These are phyloP conservation scores for Spiraea crenata DNA, from an alignment of 331 rosid genomes.

Conservation along the genomic window DNA sequence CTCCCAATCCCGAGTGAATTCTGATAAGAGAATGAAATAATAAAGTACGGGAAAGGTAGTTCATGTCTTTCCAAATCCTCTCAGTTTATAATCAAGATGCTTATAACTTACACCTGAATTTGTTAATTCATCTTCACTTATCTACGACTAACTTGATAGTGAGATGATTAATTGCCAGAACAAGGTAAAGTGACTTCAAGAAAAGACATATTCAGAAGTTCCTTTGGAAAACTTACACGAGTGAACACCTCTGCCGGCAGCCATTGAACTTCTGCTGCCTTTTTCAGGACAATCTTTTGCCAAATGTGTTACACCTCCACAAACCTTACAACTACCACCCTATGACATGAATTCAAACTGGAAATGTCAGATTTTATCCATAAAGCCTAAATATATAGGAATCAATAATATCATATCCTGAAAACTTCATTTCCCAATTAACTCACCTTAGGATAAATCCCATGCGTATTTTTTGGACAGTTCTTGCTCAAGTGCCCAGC, in stretches of 20 bases:
- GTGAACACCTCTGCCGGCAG: constrained; percentile 21
- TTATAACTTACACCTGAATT: not conserved
- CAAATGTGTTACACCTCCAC: constrained; percentile 92
- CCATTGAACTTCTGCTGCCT: constrained; percentile 33
- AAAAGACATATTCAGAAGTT: constrained; percentile 8
- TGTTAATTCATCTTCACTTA: not conserved
- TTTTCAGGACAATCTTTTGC: constrained; percentile 91
- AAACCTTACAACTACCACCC: constrained; percentile 96
- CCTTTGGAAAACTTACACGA: constrained; percentile 41
- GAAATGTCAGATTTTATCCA: constrained; percentile 22
- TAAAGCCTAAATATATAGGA: not conserved
- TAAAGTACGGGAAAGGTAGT: not conserved
- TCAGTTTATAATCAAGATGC: not conserved
- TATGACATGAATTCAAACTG: constrained; percentile 22
- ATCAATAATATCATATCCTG: not conserved
- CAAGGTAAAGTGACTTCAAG: not conserved
- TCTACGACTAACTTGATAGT: not conserved
- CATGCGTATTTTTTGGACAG: constrained; percentile 83
- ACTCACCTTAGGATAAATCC: constrained; percentile 90
- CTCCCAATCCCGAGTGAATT: not conserved
- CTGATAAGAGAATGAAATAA: not conserved
- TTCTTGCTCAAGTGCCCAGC: constrained; percentile 87
- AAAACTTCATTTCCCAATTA: not conserved
- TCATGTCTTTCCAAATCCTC: not conserved
- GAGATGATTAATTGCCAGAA: not conserved